These are phyloP conservation scores for Phytopythium montanum DNA, from an alignment of 352 stramenopile genomes.

Conservation along the genomic window DNA sequence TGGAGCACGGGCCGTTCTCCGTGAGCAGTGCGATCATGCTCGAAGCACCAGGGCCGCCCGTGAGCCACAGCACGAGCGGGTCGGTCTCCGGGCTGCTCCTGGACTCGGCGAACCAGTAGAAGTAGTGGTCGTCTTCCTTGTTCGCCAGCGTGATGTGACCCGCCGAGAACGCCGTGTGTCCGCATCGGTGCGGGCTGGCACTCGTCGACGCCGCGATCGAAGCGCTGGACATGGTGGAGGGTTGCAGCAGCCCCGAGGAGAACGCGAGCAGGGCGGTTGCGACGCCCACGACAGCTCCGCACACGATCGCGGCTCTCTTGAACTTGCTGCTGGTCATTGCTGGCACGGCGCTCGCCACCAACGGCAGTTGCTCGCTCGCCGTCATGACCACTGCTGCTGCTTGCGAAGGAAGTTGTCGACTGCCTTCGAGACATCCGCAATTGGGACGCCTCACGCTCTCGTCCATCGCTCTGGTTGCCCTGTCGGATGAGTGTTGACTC, in stretches of 20 bases:
- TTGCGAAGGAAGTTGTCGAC: not conserved
- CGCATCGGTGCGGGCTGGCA: constrained; percentile 4
- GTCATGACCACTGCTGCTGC: not conserved
- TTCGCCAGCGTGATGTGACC: constrained; percentile 50
- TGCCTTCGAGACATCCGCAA: not conserved
- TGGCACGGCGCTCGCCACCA: not conserved
- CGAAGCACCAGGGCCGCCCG: constrained; percentile 41
- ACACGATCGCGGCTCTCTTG: not conserved
- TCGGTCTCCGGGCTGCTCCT: constrained; percentile 22
- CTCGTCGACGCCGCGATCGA: not conserved
- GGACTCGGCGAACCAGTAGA: constrained; percentile 66
- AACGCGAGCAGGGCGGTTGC: not conserved
- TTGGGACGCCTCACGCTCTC: too few relatives aligned
- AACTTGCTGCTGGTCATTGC: not conserved
- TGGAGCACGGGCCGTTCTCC: constrained; percentile 50
- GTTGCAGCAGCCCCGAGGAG: not conserved
- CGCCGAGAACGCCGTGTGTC: constrained; percentile 27
- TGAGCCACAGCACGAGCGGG: constrained; percentile 56
- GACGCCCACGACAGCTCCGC: not conserved
- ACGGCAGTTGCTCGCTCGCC: not conserved
- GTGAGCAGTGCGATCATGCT: constrained; percentile 42
- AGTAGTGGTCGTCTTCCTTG: constrained; percentile 63
- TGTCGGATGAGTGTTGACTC: not conserved
- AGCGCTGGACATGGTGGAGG: not conserved
- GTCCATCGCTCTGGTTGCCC: not conserved